A percentile compares a stretch with the other conserved stretches of the same genome.
Conservation (phyloP, 2,329 filamentous ascomycete genomes). For the Pestalotiopsis sp. region DNA sequence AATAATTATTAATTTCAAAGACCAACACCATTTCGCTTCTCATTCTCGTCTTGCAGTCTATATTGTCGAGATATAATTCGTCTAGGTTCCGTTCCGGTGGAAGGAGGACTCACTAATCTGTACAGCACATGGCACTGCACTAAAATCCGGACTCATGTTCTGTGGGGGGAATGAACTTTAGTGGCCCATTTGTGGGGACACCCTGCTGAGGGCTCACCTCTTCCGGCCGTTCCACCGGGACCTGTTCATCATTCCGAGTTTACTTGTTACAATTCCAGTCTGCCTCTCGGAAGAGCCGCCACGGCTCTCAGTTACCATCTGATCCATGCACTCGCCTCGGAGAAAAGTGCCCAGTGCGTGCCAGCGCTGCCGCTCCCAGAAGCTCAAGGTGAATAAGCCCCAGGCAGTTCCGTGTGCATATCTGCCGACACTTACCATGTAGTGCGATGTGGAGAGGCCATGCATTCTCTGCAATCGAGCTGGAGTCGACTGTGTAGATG, state of each 20-base stretch:
- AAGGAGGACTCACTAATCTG: too few relatives aligned
- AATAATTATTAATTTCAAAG: neutral
- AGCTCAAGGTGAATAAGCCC: neutral
- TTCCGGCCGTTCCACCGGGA: neutral
- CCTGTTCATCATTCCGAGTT: neutral
- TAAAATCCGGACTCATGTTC: neutral
- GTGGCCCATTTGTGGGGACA: neutral
- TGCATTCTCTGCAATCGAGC: conserved; percentile 33
- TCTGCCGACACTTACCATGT: neutral
- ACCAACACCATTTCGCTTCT: neutral
- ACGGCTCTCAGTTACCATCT: neutral
- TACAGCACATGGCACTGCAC: too few relatives aligned
- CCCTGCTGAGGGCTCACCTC: neutral
- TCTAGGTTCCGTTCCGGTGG: too few relatives aligned
- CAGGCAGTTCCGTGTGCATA: neutral
- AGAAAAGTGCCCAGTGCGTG: conserved; percentile 1
- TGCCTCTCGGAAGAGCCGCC: neutral
- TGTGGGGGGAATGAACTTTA: neutral
- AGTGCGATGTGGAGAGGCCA: conserved; percentile 28
- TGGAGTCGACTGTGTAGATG: conserved; percentile 22
- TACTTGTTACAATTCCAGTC: neutral
- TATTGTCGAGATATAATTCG: neutral
- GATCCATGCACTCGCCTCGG: neutral
- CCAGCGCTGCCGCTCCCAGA: conserved; percentile 2
- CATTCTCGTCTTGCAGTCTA: neutral